Conservation (phyloP, 1,139 yeast genomes). For the Debaryomycetaceae sp. region DNA sequence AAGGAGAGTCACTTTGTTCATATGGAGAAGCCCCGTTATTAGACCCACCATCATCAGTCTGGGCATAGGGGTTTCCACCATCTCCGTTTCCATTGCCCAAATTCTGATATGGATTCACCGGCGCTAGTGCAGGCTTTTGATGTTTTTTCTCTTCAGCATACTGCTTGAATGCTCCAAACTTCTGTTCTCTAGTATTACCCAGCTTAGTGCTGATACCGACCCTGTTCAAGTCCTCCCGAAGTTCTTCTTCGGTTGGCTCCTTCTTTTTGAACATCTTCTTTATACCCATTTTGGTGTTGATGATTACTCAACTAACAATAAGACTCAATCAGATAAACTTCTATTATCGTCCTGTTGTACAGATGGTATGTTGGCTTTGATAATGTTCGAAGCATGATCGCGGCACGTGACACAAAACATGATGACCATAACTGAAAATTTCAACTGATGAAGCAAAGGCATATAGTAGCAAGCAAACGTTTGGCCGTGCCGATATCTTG, state of each 20-base stretch:
- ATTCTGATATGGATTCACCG: slow-evolving; percentile 45
- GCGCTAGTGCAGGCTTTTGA: slow-evolving; percentile 43
- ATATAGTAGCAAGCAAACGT: too few relatives aligned
- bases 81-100: slow-evolving; percentile 16
- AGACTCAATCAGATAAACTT: not conserved
- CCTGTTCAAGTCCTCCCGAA: slow-evolving; percentile 47
- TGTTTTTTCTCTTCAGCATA: slow-evolving; percentile 51
- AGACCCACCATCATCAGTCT: slow-evolving; percentile 8
- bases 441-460: too few relatives aligned
- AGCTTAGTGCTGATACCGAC: slow-evolving; percentile 53
- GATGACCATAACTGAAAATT: too few relatives aligned
- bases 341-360: not conserved
- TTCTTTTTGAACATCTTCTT: slow-evolving; percentile 55
- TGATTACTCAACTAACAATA: slow-evolving; percentile 7
- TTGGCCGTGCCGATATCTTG: too few relatives aligned
- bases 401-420: too few relatives aligned
- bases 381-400: not conserved
- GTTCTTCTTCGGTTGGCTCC: slow-evolving; percentile 58
- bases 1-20: not conserved
- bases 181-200: slow-evolving; percentile 38
- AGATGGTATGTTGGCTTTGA: not conserved
- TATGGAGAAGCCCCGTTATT: slow-evolving; percentile 8
- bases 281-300: slow-evolving; percentile 31
- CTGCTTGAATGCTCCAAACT: slow-evolving; percentile 63
- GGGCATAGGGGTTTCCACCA: slow-evolving; percentile 27